Evolutionary conservation across 2,329 filamentous ascomycete species (phyloP), one percentile per base, ranked within the genome.

Genomic region (Thielaviopsis punctulata): DNA sequence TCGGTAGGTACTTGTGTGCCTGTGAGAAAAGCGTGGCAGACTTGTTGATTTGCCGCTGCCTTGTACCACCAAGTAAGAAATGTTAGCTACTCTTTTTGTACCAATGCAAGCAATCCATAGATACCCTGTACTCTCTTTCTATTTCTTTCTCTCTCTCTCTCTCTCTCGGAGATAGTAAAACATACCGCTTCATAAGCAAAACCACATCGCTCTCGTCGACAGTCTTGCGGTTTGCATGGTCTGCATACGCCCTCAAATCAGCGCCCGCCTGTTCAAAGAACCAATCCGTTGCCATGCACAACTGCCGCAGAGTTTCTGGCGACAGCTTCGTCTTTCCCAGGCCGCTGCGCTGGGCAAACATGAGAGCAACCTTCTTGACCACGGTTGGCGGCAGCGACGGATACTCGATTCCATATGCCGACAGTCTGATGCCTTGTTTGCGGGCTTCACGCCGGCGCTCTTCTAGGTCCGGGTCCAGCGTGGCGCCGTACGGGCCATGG

Each of bases 251-350:
- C 12, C 77, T 77, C 52, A 95, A 67, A 62, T 94, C 87, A 55
- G 88, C 84, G 47, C 84, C 80, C 2, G 85, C 70, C 64, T 95
- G 88, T 66, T 93, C 86, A 63, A 95, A 94, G 65, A 88, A 95
- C 83, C 86, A 92, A 56, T 93, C 86, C 2, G 85, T 85, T 1
- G 87, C 86, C 62, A 87, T 82, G 60, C 82, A 80, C 51, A 95
- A 78, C 4, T 82, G 82, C 25, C 76, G 74, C 36, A 94, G 68
- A 1, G 84, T 81, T 49, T 92, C 85, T 45, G 83, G 79, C 53
- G 74, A 79, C 46, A 94, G 76, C 58, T 82, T 85, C 4, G 77
- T 69, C 59, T 82, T 86, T 58, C 74, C 74, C 9, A 74, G 70
- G 19, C 80, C 79, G 45, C 80, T 77, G 3, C 77, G 77, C 59